Evolutionary conservation across 1,284 basidiomycete genomes (phyloP).

Genomic region (Naganishia liquefaciens): DNA sequence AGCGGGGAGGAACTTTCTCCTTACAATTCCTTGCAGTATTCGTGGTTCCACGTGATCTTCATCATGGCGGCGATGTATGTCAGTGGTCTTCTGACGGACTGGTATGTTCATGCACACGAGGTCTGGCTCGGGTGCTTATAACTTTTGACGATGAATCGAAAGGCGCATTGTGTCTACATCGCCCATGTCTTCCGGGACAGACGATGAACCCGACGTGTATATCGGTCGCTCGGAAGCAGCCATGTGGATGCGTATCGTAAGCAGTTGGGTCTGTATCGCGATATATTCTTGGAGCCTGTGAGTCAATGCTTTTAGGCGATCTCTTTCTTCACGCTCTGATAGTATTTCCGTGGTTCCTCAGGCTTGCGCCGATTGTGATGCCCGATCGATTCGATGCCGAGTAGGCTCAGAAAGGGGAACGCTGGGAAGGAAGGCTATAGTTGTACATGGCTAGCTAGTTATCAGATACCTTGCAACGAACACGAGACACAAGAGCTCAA

Average conservation of each 20-base stretch:
- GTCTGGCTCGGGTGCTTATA: slow-evolving; percentile 22
- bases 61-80: slow-evolving; percentile 97
- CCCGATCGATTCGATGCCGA: slow-evolving; percentile 62
- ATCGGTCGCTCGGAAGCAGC: slow-evolving; percentile 93
- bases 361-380: slow-evolving; percentile 79
- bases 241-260: slow-evolving; percentile 99
- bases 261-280: slow-evolving; percentile 88
- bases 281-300: slow-evolving; percentile 84
- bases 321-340: background rate
- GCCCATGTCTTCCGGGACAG: slow-evolving; percentile 23
- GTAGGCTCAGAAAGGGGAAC: background rate
- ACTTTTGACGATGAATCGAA: slow-evolving; percentile 1
- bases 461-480: background rate
- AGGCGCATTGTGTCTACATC: slow-evolving; percentile 48
- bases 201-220: slow-evolving; percentile 67
- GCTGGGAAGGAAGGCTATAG: background rate
- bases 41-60: slow-evolving; percentile 99
- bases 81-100: slow-evolving; percentile 96
- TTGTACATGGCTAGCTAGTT: background rate
- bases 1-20: background rate
- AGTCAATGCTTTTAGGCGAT: slow-evolving; percentile 30
- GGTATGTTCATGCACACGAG: slow-evolving; percentile 61
- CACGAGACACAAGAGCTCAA: too few species aligned
- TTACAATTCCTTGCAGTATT: slow-evolving; percentile 60
- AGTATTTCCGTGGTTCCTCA: slow-evolving; percentile 37